Evolutionary conservation across 2,329 filamentous ascomycete species (phyloP), one percentile per base, ranked within the genome.

Genomic region (Leptodontidium sp.): DNA sequence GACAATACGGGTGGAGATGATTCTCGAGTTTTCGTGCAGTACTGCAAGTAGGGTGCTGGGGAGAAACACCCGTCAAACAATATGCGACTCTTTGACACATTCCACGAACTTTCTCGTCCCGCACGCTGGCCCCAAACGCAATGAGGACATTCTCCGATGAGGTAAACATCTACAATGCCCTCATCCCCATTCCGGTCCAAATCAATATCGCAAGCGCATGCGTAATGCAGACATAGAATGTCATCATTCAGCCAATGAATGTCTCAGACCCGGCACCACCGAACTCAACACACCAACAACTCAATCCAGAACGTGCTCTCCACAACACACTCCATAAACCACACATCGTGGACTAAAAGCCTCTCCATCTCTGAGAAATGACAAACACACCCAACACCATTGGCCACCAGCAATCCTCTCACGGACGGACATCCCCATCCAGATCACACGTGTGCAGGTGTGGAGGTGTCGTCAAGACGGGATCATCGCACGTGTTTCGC

Each of bases 401-500:
- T 40, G 4, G 38, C 7, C 11, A 40, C 38, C 32, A 35, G 32
- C 32, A 21, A 21, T 21, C 21, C 21, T 21, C 21, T 21, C 21
- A 21, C 21, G 21, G 21, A 21, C 21, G 21, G 21, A 35, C 32
- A 4, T 35, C 32, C 32, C 32, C 29, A 21, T 21, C 21, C 21
- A 21, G 21, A 21, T 21, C 21, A 21, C 21, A 21, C 21, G 21
- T 21, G 21, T 21, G 21, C 21, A 21, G 21, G 21, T 21, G 21
- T 21, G 21, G 21, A 21, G 21, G 29, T 32, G 52, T 55, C 26
- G 52, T 55, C 29, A 35, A n/a, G 35, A 9, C 21, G 21, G 21
- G 11, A 11, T 40, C 7, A 12, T 2, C 14, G 55, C 55, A 59
- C 55, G 55, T 59, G 55, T 59, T 59, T 59, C 55, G 55, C 26